phyloP scores from a whole-genome alignment of 352 stramenopile species.

The Phytophthora boehmeriae region DNA sequence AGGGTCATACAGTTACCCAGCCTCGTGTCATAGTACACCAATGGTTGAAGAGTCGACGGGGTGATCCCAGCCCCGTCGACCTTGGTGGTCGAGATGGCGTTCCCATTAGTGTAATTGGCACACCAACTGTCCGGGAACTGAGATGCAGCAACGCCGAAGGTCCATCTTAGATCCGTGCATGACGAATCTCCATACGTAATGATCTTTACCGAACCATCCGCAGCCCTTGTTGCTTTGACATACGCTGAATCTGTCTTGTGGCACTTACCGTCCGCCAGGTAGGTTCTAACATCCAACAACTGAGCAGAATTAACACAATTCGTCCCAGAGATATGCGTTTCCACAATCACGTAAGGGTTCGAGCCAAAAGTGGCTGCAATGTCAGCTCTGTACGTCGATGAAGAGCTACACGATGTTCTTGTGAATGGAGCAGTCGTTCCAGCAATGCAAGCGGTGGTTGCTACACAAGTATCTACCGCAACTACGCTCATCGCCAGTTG shows the following conservation, averaged over 20 bases:
- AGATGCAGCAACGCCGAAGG: too few relatives aligned
- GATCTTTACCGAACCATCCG: not conserved
- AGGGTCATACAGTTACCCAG: not conserved
- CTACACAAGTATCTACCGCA: not conserved
- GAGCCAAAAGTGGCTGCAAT: not conserved
- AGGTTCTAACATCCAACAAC: too few relatives aligned
- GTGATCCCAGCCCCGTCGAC: too few relatives aligned
- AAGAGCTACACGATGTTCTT: too few relatives aligned
- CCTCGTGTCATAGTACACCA: not conserved
- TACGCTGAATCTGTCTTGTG: not conserved
- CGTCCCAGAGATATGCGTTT: not conserved
- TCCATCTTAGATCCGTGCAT: too few relatives aligned
- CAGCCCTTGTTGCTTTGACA: not conserved
- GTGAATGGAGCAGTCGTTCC: not conserved
- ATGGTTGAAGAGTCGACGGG: not conserved
- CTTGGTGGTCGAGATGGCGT: too few relatives aligned
- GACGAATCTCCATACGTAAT: not conserved
- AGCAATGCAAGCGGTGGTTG: not conserved
- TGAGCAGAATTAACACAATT: too few relatives aligned
- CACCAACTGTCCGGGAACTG: too few relatives aligned
- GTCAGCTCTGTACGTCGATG: too few relatives aligned
- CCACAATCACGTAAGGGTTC: conserved; percentile 9
- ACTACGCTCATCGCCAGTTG: not conserved
- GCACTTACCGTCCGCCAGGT: conserved; percentile 8
- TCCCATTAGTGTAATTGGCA: too few relatives aligned